Conservation (phyloP, 495 filamentous ascomycete species). For the Penicillium canescens region DNA sequence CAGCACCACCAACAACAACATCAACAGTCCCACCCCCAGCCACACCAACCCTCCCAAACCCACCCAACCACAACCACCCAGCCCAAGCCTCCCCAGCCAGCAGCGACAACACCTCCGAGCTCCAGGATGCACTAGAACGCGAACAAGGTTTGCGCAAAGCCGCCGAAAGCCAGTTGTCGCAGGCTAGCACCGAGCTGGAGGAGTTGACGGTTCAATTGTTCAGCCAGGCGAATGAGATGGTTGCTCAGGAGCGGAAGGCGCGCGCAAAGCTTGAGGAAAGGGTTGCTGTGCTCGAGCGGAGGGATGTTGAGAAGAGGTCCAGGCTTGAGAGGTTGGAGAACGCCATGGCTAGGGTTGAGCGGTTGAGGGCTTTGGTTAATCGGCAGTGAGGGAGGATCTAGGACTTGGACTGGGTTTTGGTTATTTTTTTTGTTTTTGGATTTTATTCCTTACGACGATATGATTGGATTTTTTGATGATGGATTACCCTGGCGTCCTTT, state of each 20-base stretch:
- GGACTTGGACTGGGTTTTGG: too few species aligned
- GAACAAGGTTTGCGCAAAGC: conserved; percentile 71
- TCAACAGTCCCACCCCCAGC: conserved; percentile 16
- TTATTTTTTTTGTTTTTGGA: not conserved
- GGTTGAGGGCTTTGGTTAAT: conserved; percentile 70
- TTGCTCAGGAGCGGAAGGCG: conserved; percentile 81
- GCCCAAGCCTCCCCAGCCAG: conserved; percentile 17
- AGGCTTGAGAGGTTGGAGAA: conserved; percentile 73
- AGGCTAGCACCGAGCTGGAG: conserved; percentile 79
- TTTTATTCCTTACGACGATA: conserved; percentile 24
- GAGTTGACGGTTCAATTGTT: conserved; percentile 86
- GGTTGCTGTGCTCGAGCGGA: conserved; percentile 64
- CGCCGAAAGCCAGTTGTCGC: conserved; percentile 72
- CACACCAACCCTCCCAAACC: conserved; percentile 12
- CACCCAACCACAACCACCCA: conserved; percentile 12
- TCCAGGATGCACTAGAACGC: conserved; percentile 66
- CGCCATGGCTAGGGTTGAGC: conserved; percentile 75
- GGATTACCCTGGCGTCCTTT: conserved; percentile 11
- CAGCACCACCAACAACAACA: conserved; percentile 30
- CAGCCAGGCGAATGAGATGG: conserved; percentile 96
- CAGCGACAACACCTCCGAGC: conserved; percentile 51
- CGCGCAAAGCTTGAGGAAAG: conserved; percentile 77
- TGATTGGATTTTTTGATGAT: conserved; percentile 18
- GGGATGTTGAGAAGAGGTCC: conserved; percentile 70
- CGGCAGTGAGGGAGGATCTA: not conserved